Evolutionary conservation across 2,329 filamentous ascomycete species (phyloP), one percentile per base, ranked within the genome.

Genomic region (Paecilomyces variotii): DNA sequence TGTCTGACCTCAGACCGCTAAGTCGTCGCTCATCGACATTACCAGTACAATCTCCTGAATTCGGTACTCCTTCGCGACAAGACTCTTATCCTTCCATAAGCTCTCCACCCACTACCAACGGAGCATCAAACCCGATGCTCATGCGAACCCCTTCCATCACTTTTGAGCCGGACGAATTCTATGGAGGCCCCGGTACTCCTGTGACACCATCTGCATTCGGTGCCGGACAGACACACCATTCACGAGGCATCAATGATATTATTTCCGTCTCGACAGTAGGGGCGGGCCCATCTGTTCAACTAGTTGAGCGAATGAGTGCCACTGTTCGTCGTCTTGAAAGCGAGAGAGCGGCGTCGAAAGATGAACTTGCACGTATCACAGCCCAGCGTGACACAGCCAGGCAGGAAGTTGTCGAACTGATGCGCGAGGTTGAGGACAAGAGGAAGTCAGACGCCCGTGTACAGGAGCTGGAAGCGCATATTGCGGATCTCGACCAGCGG

Each of bases 291-390:
- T 93, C 89, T 0, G 93, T 99, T 1, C 93, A 97, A 74, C 84
- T 99, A 0, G 92, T 99, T 14, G 94, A 97, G 76, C 85, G 93
- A 56, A 96, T 99, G 90, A 95, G 90, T 68, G 90, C 92, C 2
- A 90, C 91, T 0, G 92, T 99, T 52, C 88, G 94, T 9, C 85
- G 93, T 4, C 80, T 99, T 0, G 94, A 99, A 71, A 90, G 86
- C 54, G 94, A 99, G 71, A 96, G 96, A 70, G 90, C 94, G 1
- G 89, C 88, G 1, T 87, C 87, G 12, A 91, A 89, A 68, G 94
- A 99, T 70, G 94, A 99, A 72, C 80, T 97, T 63, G 80, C 83
- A 0, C 82, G 93, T 6, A 83, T 99, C 19, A 86, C 86, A 4
- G 80, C 83, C n/a, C 94, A 99, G 73, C 84, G 94, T 53, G 94